These are phyloP conservation scores for Dactylonectria macrodidyma DNA, from an alignment of 2,329 filamentous ascomycete genomes.

Conservation along the genomic window DNA sequence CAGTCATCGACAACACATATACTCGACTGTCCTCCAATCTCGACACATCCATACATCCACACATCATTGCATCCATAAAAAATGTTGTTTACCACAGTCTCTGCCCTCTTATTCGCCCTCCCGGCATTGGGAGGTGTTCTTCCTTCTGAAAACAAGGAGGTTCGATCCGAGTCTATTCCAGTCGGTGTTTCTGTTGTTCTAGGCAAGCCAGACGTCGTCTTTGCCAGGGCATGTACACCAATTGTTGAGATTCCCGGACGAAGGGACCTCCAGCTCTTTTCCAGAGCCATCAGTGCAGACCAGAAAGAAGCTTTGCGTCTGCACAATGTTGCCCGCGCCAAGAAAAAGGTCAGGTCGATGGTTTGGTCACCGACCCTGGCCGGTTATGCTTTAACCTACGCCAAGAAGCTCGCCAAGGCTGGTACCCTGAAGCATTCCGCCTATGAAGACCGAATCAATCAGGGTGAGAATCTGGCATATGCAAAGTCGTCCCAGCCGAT, in stretches of 20 bases:
- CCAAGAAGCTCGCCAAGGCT: constrained; percentile 35
- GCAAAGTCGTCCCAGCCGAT: constrained; percentile 29
- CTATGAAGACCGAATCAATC: constrained; percentile 18
- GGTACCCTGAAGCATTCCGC: constrained; percentile 37
- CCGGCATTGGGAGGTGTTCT: constrained; percentile 20
- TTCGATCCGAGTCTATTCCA: not conserved
- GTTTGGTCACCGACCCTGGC: constrained; percentile 37
- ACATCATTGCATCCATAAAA: not conserved
- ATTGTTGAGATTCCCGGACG: constrained; percentile 2
- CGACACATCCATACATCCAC: not conserved
- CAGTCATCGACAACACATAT: not conserved
- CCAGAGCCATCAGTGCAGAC: constrained; percentile 35
- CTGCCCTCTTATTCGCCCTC: constrained; percentile 28
- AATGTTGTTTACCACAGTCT: constrained; percentile 38
- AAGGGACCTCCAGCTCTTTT: constrained; percentile 4
- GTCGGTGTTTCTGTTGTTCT: not conserved
- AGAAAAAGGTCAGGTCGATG: constrained; percentile 33
- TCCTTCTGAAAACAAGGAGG: constrained; percentile 13
- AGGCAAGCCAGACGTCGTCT: constrained; percentile 5
- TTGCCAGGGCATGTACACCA: not conserved
- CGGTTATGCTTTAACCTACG: constrained; percentile 32
- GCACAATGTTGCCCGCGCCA: constrained; percentile 39
- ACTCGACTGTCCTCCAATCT: not conserved
- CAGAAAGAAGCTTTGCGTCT: constrained; percentile 31
- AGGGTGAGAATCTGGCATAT: constrained; percentile 45